These are phyloP conservation scores for Magnusiomyces ingens DNA, from an alignment of 1,139 yeast genomes.

Conservation along the genomic window DNA sequence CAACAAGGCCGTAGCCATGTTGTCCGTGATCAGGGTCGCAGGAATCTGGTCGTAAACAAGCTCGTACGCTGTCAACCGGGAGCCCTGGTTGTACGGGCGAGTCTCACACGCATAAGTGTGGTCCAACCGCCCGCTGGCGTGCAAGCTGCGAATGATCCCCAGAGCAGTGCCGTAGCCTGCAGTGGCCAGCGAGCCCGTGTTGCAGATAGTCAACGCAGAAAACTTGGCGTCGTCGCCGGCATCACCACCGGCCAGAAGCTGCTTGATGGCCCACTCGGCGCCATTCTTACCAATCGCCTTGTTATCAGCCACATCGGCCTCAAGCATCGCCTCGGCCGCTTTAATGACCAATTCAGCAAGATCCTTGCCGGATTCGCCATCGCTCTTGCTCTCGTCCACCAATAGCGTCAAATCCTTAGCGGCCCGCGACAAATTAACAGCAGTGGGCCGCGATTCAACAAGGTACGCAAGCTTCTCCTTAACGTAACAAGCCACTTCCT, in stretches of 20 bases:
- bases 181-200: slow-evolving; percentile 72
- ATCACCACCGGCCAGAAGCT: slow-evolving; percentile 1
- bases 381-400: slow-evolving; percentile 15
- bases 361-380: background rate
- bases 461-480: slow-evolving; percentile 52
- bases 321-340: slow-evolving; percentile 56
- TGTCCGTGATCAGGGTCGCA: slow-evolving; percentile 80
- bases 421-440: slow-evolving; percentile 84
- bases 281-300: slow-evolving; percentile 76
- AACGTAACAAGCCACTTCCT: slow-evolving; percentile 21
- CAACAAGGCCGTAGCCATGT: slow-evolving; percentile 80
- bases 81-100: slow-evolving; percentile 95
- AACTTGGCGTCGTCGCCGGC: slow-evolving; percentile 37
- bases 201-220: slow-evolving; percentile 70
- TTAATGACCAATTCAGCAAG: slow-evolving; percentile 39
- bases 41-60: slow-evolving; percentile 80
- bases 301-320: slow-evolving; percentile 73
- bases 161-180: slow-evolving; percentile 97
- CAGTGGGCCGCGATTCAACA: slow-evolving; percentile 84
- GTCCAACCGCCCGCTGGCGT: slow-evolving; percentile 39
- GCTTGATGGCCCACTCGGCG: slow-evolving; percentile 48
- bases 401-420: slow-evolving; percentile 48
- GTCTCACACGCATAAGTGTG: slow-evolving; percentile 89
- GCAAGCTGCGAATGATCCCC: slow-evolving; percentile 75
- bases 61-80: slow-evolving; percentile 87